These are phyloP conservation scores for Lepraria neglecta DNA, from an alignment of 495 filamentous ascomycete species.

Conservation along the genomic window DNA sequence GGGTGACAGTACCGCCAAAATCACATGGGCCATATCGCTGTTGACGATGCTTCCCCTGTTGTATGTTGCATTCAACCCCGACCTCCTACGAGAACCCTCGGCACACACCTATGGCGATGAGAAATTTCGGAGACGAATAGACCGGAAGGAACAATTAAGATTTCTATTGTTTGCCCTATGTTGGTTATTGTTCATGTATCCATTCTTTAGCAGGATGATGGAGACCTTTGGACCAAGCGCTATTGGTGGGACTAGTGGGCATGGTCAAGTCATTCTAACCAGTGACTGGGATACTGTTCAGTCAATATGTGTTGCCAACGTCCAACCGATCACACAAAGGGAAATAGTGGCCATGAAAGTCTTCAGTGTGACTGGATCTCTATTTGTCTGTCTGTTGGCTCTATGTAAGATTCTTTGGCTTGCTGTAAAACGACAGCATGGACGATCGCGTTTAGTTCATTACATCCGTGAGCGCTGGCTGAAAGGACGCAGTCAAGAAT, in stretches of 20 bases:
- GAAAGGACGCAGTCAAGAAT: not conserved
- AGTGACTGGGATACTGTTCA: constrained; percentile 12
- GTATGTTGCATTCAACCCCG: constrained; percentile 20
- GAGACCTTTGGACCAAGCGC: constrained; percentile 22
- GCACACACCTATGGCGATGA: not conserved
- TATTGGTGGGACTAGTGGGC: constrained; percentile 16
- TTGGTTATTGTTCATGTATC: constrained; percentile 27
- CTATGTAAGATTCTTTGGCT: constrained; percentile 17
- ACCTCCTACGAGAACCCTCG: constrained; percentile 9
- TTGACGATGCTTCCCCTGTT: constrained; percentile 29
- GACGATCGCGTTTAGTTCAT: constrained; percentile 10
- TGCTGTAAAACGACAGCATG: constrained; percentile 16
- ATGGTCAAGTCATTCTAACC: not conserved
- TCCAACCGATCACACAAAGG: not conserved
- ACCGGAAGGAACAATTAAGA: constrained; percentile 15
- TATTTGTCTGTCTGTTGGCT: constrained; percentile 16
- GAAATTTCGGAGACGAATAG: not conserved
- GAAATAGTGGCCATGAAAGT: constrained; percentile 19
- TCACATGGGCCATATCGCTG: constrained; percentile 31
- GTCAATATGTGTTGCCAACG: constrained; percentile 10
- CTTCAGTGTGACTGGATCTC: constrained; percentile 22
- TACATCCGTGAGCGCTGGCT: not conserved
- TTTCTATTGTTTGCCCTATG: constrained; percentile 24
- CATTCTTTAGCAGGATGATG: constrained; percentile 28
- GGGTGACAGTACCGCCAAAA: constrained; percentile 32